These are phyloP conservation scores for Lantana camara DNA, from an alignment of 257 asterid species.

Conservation along the genomic window DNA sequence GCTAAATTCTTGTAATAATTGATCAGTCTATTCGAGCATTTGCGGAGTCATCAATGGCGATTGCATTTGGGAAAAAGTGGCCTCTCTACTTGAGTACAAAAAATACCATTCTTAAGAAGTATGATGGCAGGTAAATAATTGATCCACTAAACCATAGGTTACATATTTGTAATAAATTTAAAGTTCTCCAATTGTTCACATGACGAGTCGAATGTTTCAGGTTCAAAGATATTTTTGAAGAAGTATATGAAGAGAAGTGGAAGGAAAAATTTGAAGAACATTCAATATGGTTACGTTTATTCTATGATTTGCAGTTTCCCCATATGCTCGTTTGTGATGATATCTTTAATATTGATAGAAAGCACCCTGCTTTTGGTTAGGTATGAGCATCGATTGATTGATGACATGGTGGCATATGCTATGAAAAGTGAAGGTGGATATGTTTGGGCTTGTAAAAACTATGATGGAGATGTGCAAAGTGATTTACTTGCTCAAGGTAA, in stretches of 20 bases:
- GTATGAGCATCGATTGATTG: slow-evolving; percentile 96
- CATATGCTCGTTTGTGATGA: background rate
- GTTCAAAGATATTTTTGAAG: slow-evolving; percentile 91
- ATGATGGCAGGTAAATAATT: slow-evolving; percentile 78
- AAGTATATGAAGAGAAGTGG: slow-evolving; percentile 88
- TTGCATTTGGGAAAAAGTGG: slow-evolving; percentile 86
- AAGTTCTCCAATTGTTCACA: slow-evolving; percentile 1
- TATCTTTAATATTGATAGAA: slow-evolving; percentile 14
- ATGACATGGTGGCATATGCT: slow-evolving; percentile 98
- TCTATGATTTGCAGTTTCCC: slow-evolving; percentile 19
- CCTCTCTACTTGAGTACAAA: slow-evolving; percentile 93
- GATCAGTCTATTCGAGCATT: slow-evolving; percentile 83
- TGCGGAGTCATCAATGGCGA: slow-evolving; percentile 93
- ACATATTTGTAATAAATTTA: slow-evolving; percentile 1
- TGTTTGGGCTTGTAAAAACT: slow-evolving; percentile 98
- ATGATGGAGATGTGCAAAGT: slow-evolving; percentile 96
- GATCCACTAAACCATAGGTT: slow-evolving; percentile 11
- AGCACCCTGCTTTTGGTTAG: slow-evolving; percentile 34
- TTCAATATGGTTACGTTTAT: slow-evolving; percentile 65
- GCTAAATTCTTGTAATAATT: slow-evolving; percentile 22
- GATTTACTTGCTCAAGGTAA: slow-evolving; percentile 98
- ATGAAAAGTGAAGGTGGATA: slow-evolving; percentile 92
- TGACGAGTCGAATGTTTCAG: slow-evolving; percentile 36
- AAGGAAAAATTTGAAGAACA: slow-evolving; percentile 77
- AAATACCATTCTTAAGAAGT: slow-evolving; percentile 88